Conservation (phyloP, 305 asterid species). For the Fraxinus paxiana region DNA sequence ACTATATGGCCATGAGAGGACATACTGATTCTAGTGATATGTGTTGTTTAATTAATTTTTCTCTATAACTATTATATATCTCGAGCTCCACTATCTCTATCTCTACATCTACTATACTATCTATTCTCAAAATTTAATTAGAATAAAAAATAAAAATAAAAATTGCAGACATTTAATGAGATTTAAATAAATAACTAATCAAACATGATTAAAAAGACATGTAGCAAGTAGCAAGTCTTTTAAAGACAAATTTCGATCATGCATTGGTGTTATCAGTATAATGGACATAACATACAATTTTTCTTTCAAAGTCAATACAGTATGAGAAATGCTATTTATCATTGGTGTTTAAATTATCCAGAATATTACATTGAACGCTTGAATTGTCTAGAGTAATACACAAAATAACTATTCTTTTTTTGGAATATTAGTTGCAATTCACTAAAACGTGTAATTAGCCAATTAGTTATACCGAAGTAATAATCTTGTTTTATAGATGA, state of each 20-base stretch:
- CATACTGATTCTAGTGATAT: background rate
- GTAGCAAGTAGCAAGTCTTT: background rate
- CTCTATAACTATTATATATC: background rate
- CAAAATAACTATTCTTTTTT: too few species aligned
- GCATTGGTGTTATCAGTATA: background rate
- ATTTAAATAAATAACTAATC: background rate
- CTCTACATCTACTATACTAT: background rate
- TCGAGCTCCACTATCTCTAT: background rate
- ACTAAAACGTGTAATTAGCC: too few species aligned
- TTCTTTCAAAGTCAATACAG: background rate
- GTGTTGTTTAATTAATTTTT: background rate
- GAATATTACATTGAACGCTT: too few species aligned
- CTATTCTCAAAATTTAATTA: background rate
- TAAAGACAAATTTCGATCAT: background rate
- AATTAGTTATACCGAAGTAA: too few species aligned
- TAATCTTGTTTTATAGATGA: too few species aligned
- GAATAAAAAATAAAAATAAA: background rate
- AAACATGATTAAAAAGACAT: background rate
- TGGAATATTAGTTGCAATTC: too few species aligned
- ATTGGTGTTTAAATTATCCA: background rate
- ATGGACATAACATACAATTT: too few species aligned
- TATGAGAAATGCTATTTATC: too few species aligned
- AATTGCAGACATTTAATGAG: background rate
- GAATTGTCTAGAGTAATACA: too few species aligned
- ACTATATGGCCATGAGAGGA: conserved; percentile 2